Percentiles rank a stretch among this genome's conserved stretches.
Conservation (phyloP, 257 asterid genomes). For the Nicotiana tabacum region DNA sequence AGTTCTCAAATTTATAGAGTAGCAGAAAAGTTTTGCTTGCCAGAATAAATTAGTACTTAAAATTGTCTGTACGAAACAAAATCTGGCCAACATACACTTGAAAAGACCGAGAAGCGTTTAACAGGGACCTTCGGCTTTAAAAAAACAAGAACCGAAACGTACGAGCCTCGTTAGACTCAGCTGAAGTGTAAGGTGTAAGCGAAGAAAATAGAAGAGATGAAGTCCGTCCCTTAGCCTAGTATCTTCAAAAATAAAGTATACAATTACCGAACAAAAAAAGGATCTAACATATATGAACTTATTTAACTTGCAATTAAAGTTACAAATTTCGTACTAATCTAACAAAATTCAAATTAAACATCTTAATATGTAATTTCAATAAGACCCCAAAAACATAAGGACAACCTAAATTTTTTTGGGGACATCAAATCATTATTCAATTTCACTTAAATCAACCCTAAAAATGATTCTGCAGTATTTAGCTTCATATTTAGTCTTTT, state of each 20-base stretch:
- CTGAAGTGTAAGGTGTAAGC: too few relatives aligned
- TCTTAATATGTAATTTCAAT: background rate
- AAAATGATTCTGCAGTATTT: background rate
- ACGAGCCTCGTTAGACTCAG: too few relatives aligned
- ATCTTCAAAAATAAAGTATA: background rate
- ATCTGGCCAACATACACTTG: background rate
- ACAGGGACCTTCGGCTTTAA: background rate
- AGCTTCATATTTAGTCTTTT: background rate
- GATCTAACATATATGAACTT: background rate
- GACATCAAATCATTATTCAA: background rate
- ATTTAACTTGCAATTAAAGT: background rate
- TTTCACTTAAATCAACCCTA: background rate
- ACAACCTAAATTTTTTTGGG: background rate
- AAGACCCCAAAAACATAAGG: background rate
- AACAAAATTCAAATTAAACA: background rate
- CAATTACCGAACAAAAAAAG: background rate
- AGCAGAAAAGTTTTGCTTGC: background rate
- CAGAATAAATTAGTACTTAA: background rate
- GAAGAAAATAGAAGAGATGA: too few relatives aligned
- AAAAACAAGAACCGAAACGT: background rate
- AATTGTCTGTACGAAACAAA: background rate
- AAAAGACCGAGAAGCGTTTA: background rate
- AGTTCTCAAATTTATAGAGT: background rate
- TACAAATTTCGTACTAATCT: background rate
- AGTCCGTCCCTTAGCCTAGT: too few relatives aligned